Base-by-base conservation (phyloP, 495 filamentous ascomycete genomes). In the Aspergillus baeticus region DNA sequence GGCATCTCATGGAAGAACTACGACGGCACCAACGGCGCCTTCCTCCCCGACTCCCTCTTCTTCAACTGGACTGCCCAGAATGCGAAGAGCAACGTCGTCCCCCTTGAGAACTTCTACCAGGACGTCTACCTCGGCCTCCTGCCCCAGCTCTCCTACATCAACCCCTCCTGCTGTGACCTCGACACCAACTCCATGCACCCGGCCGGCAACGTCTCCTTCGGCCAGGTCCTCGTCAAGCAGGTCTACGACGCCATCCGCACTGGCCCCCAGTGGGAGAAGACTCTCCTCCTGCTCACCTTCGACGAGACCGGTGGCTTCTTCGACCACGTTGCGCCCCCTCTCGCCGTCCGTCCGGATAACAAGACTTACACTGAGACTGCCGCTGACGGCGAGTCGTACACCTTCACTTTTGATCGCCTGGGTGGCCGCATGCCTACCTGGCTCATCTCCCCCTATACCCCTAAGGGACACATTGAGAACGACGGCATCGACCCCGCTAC, bases 1-100 rank as follows among this genome's bases (percentile, higher is more conserved):
- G 61, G 60, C 58, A 66, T 73, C 57, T 66, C 67, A n/a, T 82
- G 77, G 79, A 71, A 67, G 56, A 81, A 82, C 71, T 80, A 81
- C 67, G 69, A 80, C 66, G 70, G 70, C 60, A 72, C 72, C 61
- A 69, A 59, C 59, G 62, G 55, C 29, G 72, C 63, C 63, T 59
- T 66, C 14, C 58, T 54, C 7, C 39, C 71, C 0, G 73, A 75
- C 17, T 46, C 67, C 26, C 60, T 54, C 18, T 73, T 71, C 70
- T 76, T 69, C 55, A 58, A 72, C 62, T 81, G 76, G 76, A 79
- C 77, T 31, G 61, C 54, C 0, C 60, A 61, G 42, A 63, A 60
- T 48, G 70, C 72, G 49, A 51, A 56, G 26, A 55, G 61, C 56
- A 69, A 66, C 20, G 63, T 69, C 33, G 57, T 63, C 8, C 66